Conservation (phyloP, 2,329 filamentous ascomycete species). For the Tolypocladium guangdongense region DNA sequence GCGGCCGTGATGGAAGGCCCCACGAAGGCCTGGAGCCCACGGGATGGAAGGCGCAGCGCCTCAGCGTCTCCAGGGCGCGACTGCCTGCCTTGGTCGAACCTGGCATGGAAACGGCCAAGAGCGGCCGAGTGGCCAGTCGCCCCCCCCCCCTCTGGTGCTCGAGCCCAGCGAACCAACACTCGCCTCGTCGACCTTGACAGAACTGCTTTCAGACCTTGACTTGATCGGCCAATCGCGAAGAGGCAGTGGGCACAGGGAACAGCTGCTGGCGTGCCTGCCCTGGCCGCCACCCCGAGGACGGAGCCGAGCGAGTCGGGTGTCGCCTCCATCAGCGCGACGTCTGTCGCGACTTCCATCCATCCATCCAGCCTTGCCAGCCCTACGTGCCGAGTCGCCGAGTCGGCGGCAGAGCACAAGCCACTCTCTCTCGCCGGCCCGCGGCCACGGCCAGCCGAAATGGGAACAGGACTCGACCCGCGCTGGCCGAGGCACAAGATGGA, state of each 20-base stretch:
- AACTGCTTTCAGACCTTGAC: not conserved
- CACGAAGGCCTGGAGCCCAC: too few relatives aligned
- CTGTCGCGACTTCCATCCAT: too few relatives aligned
- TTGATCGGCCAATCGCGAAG: slow-evolving; percentile 4
- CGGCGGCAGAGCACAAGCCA: not conserved
- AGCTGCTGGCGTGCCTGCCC: too few relatives aligned
- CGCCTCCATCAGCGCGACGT: not conserved
- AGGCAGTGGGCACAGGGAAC: not conserved
- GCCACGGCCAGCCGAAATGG: not conserved
- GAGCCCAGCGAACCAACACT: not conserved
- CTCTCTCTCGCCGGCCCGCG: not conserved
- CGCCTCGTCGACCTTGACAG: not conserved
- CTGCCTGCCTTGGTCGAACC: not conserved
- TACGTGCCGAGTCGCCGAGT: not conserved
- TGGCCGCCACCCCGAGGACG: not conserved
- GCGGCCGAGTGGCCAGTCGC: not conserved
- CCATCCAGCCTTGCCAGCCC: not conserved
- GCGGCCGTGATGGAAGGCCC: not conserved
- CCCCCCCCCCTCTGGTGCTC: not conserved
- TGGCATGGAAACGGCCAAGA: not conserved
- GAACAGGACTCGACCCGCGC: too few relatives aligned
- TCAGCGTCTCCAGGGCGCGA: too few relatives aligned
- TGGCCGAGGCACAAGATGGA: not conserved
- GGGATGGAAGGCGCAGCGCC: not conserved
- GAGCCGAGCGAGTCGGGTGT: not conserved